Base-by-base conservation (phyloP, 2,329 filamentous ascomycete species). In the Kalaharituber pfeilii region DNA sequence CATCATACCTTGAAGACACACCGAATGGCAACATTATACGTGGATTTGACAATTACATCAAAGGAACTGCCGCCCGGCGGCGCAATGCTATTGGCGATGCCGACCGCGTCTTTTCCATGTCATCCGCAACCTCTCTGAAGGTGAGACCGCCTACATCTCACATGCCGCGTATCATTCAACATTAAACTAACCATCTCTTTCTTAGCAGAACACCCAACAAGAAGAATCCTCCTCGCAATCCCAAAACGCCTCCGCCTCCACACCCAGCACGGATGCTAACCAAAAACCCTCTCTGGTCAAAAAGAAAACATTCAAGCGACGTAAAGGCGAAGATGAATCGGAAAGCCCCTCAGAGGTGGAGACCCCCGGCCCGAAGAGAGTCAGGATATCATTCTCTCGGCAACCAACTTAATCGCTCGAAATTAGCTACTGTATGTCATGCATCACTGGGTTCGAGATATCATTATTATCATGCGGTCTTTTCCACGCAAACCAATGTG, bases 41-140 rank as follows among this genome's bases (percentile, higher is more conserved):
- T 50, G 91, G 91, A 22, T 98, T 98, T 68, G 91, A 98, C 68
- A 93, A 87, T 67, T 98, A 96, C 71, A 93, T 94, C 73, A 98
- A 98, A 69, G 88, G 86, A 53, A 77, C 76, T 18, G 76, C 78
- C 7, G 77, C 79, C n/a, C 73, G 82, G 65, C 77, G 80, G 64
- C 78, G 83, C 67, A 74, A 76, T 24, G 76, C 77, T 4, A 71
- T 82, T 50, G 74, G 74, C 57, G 84, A 88, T 52, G 75, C 77
- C 62, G 84, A 86, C 66, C 75, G 83, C 59, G 81, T 89, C 53
- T 89, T 89, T 67, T 78, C 79, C 55, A 70, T 74, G 60, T 78
- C 77, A 18, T 78, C 79, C n/a, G 72, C 80, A 36, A 80, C 77
- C 1, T 80, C 58, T n/a, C 26, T 57, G 15, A 61, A 59, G 55